Evolutionary conservation across 1,284 basidiomycete genomes (phyloP).

Genomic region (Cutaneotrichosporon dermatis): DNA sequence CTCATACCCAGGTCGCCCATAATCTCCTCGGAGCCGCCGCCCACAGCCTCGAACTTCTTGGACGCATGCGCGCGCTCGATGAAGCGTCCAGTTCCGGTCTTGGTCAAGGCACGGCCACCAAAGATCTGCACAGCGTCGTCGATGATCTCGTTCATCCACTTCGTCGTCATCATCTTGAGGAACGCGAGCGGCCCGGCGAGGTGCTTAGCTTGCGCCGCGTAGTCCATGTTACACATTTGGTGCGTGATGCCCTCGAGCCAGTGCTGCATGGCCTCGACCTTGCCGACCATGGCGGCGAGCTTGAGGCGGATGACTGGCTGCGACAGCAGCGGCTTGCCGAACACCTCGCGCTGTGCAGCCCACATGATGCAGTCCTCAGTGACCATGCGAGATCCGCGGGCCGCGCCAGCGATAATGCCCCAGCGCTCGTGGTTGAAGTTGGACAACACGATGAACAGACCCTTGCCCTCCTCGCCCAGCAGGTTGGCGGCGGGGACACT

Average conservation of each 20-base stretch:
- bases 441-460: constrained; percentile 67
- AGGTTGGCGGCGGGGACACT: constrained; percentile 80
- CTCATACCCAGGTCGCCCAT: constrained; percentile 54
- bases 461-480: constrained; percentile 75
- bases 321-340: constrained; percentile 74
- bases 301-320: constrained; percentile 72
- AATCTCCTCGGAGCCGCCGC: constrained; percentile 50
- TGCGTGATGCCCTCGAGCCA: constrained; percentile 87
- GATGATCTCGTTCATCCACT: constrained; percentile 48
- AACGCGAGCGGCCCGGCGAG: constrained; percentile 49
- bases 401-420: constrained; percentile 44
- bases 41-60: constrained; percentile 82
- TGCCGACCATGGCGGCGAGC: constrained; percentile 77
- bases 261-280: constrained; percentile 73
- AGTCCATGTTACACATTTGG: constrained; percentile 80
- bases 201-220: constrained; percentile 63
- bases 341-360: constrained; percentile 73
- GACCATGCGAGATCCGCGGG: constrained; percentile 36
- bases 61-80: constrained; percentile 53
- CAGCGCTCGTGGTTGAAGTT: constrained; percentile 49
- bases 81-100: constrained; percentile 53
- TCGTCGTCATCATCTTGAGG: constrained; percentile 58
- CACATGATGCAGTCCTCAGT: constrained; percentile 54
- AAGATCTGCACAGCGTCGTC: constrained; percentile 54
- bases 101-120: constrained; percentile 28